Conservation (phyloP, 1,284 basidiomycete genomes). For the Ganoderma multipileum region DNA sequence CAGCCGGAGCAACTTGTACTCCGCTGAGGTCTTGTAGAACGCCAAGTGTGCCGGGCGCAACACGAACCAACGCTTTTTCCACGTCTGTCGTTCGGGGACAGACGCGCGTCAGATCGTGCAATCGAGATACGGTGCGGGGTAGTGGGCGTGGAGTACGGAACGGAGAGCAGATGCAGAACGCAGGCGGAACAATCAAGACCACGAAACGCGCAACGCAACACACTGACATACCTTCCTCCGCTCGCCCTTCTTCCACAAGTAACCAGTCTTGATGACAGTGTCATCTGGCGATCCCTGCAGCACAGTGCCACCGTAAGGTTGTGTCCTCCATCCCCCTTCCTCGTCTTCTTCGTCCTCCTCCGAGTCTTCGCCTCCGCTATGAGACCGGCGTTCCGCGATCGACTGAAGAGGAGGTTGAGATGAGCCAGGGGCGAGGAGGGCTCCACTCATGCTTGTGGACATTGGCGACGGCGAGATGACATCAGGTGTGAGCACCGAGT, state of each 20-base stretch:
- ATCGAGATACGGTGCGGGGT: slow-evolving; percentile 25
- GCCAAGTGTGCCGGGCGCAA: slow-evolving; percentile 90
- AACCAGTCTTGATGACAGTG: slow-evolving; percentile 84
- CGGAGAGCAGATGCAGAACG: neutral
- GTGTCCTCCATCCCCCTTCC: slow-evolving; percentile 67
- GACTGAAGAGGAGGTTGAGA: slow-evolving; percentile 65
- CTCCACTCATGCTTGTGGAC: slow-evolving; percentile 25
- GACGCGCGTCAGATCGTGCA: slow-evolving; percentile 23
- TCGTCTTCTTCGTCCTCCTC: slow-evolving; percentile 67
- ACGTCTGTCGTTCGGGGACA: slow-evolving; percentile 64
- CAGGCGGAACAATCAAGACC: slow-evolving; percentile 24
- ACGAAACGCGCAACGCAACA: slow-evolving; percentile 14
- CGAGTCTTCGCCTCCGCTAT: slow-evolving; percentile 78
- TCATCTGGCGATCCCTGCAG: slow-evolving; percentile 63
- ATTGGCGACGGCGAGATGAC: slow-evolving; percentile 45
- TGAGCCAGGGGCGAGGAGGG: slow-evolving; percentile 33
- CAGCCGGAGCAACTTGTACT: slow-evolving; percentile 91
- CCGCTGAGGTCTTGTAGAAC: slow-evolving; percentile 95
- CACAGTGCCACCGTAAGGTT: slow-evolving; percentile 39
- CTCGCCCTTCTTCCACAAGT: slow-evolving; percentile 91
- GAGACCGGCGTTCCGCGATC: slow-evolving; percentile 76
- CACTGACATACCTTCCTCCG: slow-evolving; percentile 81
- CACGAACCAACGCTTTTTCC: slow-evolving; percentile 99
- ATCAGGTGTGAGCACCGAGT: slow-evolving; percentile 71
- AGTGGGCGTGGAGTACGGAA: slow-evolving; percentile 11